These are phyloP conservation scores for Coemansia sp. DNA, from an alignment of 192 early-diverging fungal genomes.

Conservation along the genomic window DNA sequence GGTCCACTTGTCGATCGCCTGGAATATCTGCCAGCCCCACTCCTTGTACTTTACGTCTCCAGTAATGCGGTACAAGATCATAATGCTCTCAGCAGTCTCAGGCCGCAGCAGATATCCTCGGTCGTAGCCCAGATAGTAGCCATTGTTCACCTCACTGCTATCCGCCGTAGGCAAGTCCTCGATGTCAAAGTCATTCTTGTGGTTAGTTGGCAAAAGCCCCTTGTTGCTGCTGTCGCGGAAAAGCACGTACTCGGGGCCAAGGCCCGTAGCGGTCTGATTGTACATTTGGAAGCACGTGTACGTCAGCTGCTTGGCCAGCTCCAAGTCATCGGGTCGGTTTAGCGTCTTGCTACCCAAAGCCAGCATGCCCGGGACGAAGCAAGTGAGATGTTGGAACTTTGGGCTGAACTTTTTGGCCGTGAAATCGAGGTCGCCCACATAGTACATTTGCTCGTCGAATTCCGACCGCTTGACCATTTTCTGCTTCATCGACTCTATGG, in stretches of 20 bases:
- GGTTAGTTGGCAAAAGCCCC: constrained; percentile 19
- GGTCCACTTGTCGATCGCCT: constrained; percentile 76
- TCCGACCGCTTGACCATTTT: constrained; percentile 43
- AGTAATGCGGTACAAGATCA: constrained; percentile 82
- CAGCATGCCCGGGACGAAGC: constrained; percentile 71
- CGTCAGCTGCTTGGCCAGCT: constrained; percentile 45
- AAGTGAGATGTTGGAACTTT: constrained; percentile 55
- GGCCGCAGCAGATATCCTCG: constrained; percentile 59
- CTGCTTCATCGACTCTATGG: constrained; percentile 47
- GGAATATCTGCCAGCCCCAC: constrained; percentile 86
- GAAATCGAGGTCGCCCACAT: constrained; percentile 48
- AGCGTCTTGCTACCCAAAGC: constrained; percentile 59
- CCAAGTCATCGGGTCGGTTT: constrained; percentile 50
- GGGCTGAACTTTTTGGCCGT: constrained; percentile 44
- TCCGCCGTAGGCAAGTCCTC: constrained; percentile 9
- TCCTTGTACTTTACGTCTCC: constrained; percentile 69
- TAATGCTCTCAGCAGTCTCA: constrained; percentile 87
- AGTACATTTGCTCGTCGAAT: constrained; percentile 42
- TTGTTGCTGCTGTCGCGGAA: constrained; percentile 55
- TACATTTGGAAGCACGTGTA: constrained; percentile 69
- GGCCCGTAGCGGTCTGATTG: constrained; percentile 68
- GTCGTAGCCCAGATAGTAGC: constrained; percentile 43
- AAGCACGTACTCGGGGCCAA: constrained; percentile 85
- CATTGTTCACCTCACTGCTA: constrained; percentile 21
- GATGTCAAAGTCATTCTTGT: constrained; percentile 33